A percentile compares a stretch with the other conserved stretches of the same genome.
phyloP scores from a whole-genome alignment of 345 rosid species.

The Populus alba region DNA sequence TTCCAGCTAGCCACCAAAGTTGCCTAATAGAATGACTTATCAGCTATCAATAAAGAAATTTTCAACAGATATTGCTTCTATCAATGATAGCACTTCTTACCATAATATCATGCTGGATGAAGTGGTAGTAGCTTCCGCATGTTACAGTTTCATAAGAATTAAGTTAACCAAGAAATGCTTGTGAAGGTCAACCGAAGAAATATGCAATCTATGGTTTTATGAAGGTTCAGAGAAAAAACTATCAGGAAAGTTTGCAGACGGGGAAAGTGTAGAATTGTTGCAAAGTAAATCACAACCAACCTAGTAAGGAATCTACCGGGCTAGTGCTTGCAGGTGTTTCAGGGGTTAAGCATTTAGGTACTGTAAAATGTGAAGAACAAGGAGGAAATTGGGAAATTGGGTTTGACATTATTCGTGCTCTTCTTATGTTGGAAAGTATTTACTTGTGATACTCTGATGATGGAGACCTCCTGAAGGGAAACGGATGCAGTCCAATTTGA shows the following conservation, averaged over 20 bases:
- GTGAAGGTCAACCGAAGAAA: background rate
- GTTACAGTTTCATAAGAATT: background rate
- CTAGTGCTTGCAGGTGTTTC: background rate
- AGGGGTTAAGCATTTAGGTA: background rate
- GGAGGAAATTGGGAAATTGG: background rate
- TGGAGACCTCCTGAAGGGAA: background rate
- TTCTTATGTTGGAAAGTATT: background rate
- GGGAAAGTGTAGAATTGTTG: background rate
- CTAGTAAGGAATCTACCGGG: background rate
- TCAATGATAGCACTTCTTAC: background rate
- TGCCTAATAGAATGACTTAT: background rate
- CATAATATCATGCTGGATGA: background rate
- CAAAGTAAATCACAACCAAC: background rate
- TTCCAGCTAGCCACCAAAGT: background rate
- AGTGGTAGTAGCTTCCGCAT: background rate
- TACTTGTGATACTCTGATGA: background rate
- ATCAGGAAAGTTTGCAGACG: background rate
- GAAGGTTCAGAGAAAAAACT: background rate
- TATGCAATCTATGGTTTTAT: background rate
- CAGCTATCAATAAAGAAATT: background rate
- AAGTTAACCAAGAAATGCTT: background rate
- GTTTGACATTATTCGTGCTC: background rate
- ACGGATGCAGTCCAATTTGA: background rate
- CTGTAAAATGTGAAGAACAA: background rate
- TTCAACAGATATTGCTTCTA: background rate